phyloP scores from a whole-genome alignment of 1,284 basidiomycete genomes.

The Fomitopsis betulina region DNA sequence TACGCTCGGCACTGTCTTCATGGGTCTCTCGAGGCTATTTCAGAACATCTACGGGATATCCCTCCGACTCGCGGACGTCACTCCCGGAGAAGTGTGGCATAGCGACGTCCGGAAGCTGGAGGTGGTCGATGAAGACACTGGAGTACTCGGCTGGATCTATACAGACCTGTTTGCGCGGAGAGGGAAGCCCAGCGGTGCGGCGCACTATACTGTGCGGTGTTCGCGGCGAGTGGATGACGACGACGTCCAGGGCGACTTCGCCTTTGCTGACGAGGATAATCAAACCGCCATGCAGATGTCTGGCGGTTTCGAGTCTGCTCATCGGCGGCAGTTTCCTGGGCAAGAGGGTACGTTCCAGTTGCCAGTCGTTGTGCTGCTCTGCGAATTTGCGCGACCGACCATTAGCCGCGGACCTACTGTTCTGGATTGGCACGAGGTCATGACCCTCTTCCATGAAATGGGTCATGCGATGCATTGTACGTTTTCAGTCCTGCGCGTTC shows the following conservation, averaged over 20 bases:
- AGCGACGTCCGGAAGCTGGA: conserved; percentile 86
- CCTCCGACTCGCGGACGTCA: conserved; percentile 63
- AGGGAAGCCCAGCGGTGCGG: conserved; percentile 89
- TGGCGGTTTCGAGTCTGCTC: conserved; percentile 54
- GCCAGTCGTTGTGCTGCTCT: conserved; percentile 88
- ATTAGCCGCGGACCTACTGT: conserved; percentile 63
- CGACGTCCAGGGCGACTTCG: conserved; percentile 66
- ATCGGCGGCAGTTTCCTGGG: conserved; percentile 52
- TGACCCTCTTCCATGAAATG: conserved; percentile 98
- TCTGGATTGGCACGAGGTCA: conserved; percentile 91
- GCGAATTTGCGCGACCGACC: conserved; percentile 78
- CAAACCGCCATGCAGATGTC: conserved; percentile 40
- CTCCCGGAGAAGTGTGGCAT: conserved; percentile 87
- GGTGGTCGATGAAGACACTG: conserved; percentile 85
- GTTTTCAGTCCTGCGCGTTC: conserved; percentile 30
- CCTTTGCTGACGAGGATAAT: conserved; percentile 31
- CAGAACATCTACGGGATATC: conserved; percentile 84
- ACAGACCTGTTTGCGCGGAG: conserved; percentile 85
- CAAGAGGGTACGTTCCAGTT: conserved; percentile 77
- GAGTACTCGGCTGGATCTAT: conserved; percentile 91
- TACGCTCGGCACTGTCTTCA: conserved; percentile 82
- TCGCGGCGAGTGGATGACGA: conserved; percentile 91
- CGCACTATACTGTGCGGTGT: conserved; percentile 97
- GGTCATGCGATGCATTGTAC: conserved; percentile 98
- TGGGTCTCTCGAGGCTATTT: conserved; percentile 84